These are phyloP conservation scores for Fusarium miscanthi DNA, from an alignment of 2,329 filamentous ascomycete species.

Conservation along the genomic window DNA sequence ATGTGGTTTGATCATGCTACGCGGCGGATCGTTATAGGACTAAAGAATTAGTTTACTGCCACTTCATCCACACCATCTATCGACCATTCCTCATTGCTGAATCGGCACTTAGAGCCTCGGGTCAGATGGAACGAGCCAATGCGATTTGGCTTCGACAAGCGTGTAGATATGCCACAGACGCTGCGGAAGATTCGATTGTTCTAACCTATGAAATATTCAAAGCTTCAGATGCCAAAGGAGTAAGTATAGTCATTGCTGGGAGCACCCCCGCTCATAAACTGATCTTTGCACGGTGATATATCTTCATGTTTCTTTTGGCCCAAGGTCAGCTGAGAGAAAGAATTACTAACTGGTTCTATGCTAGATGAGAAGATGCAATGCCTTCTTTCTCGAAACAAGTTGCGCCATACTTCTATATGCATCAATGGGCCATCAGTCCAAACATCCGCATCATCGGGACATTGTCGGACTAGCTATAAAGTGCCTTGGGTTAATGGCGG, in stretches of 20 bases:
- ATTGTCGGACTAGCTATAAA: neutral
- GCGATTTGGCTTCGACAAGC: neutral
- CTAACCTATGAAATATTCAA: neutral
- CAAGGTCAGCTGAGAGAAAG: no score
- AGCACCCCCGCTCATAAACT: no score
- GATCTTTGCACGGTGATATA: no score
- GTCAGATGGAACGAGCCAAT: neutral
- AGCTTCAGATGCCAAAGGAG: neutral
- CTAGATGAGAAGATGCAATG: neutral
- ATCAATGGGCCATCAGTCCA: neutral
- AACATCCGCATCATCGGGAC: neutral
- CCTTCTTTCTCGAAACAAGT: neutral
- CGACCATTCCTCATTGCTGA: neutral
- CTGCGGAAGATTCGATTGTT: neutral
- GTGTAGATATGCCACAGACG: neutral
- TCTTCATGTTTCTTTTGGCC: no score
- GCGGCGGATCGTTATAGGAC: accelerated
- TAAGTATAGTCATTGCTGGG: neutral
- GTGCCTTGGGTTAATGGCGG: neutral
- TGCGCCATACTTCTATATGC: neutral
- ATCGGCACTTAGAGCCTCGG: neutral
- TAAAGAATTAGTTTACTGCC: accelerated
- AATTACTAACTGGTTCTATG: accelerated
- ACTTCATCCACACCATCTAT: neutral
- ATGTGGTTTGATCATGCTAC: accelerated